Conservation (phyloP, 805 yeast species). For the Nakazawaea populi region DNA sequence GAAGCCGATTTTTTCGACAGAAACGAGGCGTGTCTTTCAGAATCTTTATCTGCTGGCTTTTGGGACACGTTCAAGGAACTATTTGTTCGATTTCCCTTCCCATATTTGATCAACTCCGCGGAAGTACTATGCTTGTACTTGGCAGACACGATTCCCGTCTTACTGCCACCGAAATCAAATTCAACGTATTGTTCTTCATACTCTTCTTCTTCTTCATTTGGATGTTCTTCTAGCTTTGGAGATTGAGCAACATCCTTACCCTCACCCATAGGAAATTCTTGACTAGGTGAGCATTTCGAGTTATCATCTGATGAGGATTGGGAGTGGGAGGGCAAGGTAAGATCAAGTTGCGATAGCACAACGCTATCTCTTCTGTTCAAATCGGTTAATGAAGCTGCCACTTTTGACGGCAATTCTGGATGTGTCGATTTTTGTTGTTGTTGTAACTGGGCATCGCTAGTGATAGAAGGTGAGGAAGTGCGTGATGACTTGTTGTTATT, state of each 20-base stretch:
- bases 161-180: conserved; percentile 24
- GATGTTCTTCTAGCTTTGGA: background rate
- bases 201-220: conserved; percentile 14
- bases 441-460: background rate
- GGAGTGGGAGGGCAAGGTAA: background rate
- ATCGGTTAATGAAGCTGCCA: background rate
- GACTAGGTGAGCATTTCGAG: too few species aligned
- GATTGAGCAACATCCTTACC: too few species aligned
- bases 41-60: too few species aligned
- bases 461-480: background rate
- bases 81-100: conserved; percentile 15
- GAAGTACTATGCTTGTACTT: conserved; percentile 12
- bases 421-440: background rate
- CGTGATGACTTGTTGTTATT: background rate
- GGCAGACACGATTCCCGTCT: conserved; percentile 17
- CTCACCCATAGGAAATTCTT: too few species aligned
- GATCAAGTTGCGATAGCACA: background rate
- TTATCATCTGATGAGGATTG: background rate
- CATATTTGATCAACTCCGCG: conserved; percentile 17
- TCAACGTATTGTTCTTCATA: conserved; percentile 26
- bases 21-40: too few species aligned
- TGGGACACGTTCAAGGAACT: conserved; percentile 1
- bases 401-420: background rate
- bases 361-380: background rate
- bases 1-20: too few species aligned